Evolutionary conservation across 805 yeast genomes (phyloP).

Genomic region (Candida verbasci): DNA sequence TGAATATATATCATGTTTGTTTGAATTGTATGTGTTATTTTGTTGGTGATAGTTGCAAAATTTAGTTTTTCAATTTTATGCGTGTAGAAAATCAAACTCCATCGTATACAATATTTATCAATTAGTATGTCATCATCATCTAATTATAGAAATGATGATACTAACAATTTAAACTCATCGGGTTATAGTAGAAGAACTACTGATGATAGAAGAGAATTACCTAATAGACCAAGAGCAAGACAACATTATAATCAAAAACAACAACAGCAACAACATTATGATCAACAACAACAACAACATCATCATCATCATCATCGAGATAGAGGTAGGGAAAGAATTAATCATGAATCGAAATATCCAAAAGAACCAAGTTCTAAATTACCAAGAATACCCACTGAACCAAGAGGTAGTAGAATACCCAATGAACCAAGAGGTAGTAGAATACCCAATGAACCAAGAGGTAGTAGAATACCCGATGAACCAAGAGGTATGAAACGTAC

Average conservation of each 20-base stretch:
- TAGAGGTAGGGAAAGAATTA: slow-evolving; percentile 3
- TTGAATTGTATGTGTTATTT: no score
- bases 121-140: slow-evolving; percentile 4
- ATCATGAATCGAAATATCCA: no score
- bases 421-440: neutral
- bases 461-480: neutral
- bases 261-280: neutral
- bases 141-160: slow-evolving; percentile 1
- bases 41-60: no score
- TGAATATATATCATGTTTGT: no score
- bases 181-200: slow-evolving; percentile 7
- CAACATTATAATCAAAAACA: neutral
- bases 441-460: neutral
- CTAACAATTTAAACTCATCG: slow-evolving; percentile 1
- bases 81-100: neutral
- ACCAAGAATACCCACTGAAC: neutral
- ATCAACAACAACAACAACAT: neutral
- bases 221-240: neutral
- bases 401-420: neutral
- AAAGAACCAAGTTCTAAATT: no score
- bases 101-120: no score
- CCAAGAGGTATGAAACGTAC: slow-evolving; percentile 3
- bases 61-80: neutral
- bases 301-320: slow-evolving; percentile 1
- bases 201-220: slow-evolving; percentile 1